Conservation (phyloP, 148 eudicot species). For the Silene latifolia region DNA sequence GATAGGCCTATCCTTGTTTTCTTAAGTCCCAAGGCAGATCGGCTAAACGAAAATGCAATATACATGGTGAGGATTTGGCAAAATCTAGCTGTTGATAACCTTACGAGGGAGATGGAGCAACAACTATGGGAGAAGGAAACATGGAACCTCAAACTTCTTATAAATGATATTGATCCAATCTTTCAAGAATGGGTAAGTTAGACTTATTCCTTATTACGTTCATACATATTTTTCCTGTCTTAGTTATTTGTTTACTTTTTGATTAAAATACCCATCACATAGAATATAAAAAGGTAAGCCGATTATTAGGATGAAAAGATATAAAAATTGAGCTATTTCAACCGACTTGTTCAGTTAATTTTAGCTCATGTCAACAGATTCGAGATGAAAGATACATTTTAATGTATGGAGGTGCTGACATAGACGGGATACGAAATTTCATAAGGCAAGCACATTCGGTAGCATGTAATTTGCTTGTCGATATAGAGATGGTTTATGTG, state of each 20-base stretch:
- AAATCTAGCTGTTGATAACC: slow-evolving; percentile 29
- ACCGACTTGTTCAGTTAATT: no score
- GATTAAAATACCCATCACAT: no score
- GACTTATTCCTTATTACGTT: no score
- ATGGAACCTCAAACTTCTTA: slow-evolving; percentile 34
- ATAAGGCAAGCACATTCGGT: slow-evolving; percentile 23
- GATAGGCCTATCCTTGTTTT: slow-evolving; percentile 34
- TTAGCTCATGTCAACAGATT: slow-evolving; percentile 25
- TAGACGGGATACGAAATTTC: slow-evolving; percentile 45
- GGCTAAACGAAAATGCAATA: slow-evolving; percentile 32
- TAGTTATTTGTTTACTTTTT: no score
- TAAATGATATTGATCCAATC: slow-evolving; percentile 24
- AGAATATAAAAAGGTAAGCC: no score
- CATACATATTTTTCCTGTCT: no score
- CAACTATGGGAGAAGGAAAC: slow-evolving; percentile 32
- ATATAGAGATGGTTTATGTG: slow-evolving; percentile 51
- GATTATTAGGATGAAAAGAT: no score
- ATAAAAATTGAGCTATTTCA: no score
- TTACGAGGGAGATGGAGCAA: slow-evolving; percentile 28
- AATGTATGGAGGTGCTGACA: slow-evolving; percentile 42
- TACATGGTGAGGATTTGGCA: slow-evolving; percentile 52
- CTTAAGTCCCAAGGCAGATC: slow-evolving; percentile 28
- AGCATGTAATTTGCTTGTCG: slow-evolving; percentile 23
- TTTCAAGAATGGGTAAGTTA: slow-evolving; percentile 34
- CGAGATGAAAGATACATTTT: slow-evolving; percentile 41